These are phyloP conservation scores for Debaryomyces psychrophilus DNA, from an alignment of 1,139 yeast genomes.

Conservation along the genomic window DNA sequence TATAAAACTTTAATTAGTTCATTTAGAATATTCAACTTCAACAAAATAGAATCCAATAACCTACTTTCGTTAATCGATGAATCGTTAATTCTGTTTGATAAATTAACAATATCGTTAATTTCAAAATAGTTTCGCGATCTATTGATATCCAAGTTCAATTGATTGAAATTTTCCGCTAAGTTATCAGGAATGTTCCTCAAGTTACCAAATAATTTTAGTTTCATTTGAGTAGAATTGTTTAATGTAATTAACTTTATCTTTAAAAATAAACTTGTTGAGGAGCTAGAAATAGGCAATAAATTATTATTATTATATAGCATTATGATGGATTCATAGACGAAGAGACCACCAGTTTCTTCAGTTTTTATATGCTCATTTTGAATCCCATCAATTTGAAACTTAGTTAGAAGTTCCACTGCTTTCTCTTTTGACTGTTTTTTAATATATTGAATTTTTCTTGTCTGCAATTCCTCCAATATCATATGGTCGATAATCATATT, in stretches of 20 bases:
- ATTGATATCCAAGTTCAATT: constrained; percentile 27
- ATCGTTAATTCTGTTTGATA: constrained; percentile 28
- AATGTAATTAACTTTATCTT: constrained; percentile 31
- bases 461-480: constrained; percentile 60
- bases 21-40: constrained; percentile 35
- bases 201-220: constrained; percentile 34
- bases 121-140: constrained; percentile 30
- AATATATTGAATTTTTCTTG: constrained; percentile 41
- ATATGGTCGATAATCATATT: constrained; percentile 66
- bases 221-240: constrained; percentile 28
- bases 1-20: constrained; percentile 38
- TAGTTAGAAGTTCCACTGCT: constrained; percentile 13
- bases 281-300: constrained; percentile 39
- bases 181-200: constrained; percentile 30
- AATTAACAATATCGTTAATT: constrained; percentile 30
- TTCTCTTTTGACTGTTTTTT: constrained; percentile 11
- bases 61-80: constrained; percentile 12
- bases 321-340: constrained; percentile 33
- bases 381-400: constrained; percentile 17
- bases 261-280: constrained; percentile 41
- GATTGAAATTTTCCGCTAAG: constrained; percentile 19
- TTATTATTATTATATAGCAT: constrained; percentile 37
- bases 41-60: constrained; percentile 32
- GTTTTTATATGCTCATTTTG: constrained; percentile 3
- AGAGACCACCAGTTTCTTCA: constrained; percentile 10